Conservation (phyloP, 2,329 filamentous ascomycete genomes). For the Mollisia scopiformis region DNA sequence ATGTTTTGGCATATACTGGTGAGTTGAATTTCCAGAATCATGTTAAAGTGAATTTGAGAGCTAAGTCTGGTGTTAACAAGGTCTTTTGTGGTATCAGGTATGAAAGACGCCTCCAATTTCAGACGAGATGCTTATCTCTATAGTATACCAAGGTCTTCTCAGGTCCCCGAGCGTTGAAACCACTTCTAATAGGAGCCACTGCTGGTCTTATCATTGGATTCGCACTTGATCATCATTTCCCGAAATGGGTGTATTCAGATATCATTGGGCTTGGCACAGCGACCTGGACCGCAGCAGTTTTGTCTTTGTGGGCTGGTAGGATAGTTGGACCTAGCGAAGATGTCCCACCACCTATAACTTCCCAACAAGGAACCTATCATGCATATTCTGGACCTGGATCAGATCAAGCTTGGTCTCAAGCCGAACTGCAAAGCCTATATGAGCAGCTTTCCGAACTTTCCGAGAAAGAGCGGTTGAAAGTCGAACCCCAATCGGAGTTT, state of each 20-base stretch:
- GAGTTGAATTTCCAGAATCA: not conserved
- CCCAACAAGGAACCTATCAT: conserved; percentile 7
- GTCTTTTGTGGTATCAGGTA: conserved; percentile 51
- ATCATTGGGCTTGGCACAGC: conserved; percentile 50
- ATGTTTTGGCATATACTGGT: conserved; percentile 27
- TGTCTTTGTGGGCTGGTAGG: conserved; percentile 50
- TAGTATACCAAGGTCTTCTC: conserved; percentile 48
- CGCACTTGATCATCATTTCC: conserved; percentile 42
- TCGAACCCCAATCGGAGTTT: conserved; percentile 46
- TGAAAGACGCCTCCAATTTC: not conserved
- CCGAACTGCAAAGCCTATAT: conserved; percentile 49
- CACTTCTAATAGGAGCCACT: conserved; percentile 47
- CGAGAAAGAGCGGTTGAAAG: conserved; percentile 43
- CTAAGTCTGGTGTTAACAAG: not conserved
- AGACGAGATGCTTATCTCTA: not conserved
- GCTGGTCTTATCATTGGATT: conserved; percentile 51
- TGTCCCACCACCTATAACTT: not conserved
- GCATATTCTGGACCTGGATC: conserved; percentile 32
- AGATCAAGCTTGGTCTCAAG: conserved; percentile 51
- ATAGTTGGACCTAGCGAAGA: conserved; percentile 48
- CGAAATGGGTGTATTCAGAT: conserved; percentile 45
- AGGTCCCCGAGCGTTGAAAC: conserved; percentile 51
- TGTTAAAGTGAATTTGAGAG: not conserved
- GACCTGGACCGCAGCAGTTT: conserved; percentile 55
- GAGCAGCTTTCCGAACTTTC: conserved; percentile 44